Evolutionary conservation across 331 rosid species (phyloP), one percentile per base, ranked within the genome.

Genomic region (Phaseolus coccineus): DNA sequence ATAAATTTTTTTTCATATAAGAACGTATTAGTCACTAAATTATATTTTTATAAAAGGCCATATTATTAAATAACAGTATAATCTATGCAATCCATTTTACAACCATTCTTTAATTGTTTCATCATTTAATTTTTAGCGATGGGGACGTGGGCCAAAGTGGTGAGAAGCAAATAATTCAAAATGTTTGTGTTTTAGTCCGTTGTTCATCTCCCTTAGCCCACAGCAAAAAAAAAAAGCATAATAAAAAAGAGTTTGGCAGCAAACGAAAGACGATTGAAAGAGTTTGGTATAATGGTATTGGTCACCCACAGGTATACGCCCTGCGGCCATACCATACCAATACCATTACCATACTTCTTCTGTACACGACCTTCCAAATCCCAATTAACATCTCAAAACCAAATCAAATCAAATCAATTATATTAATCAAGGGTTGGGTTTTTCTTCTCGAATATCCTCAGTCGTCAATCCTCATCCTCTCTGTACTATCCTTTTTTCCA

Each of bases 151-250:
- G 14, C 69, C 22, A 64, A 33, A 63, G 19, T 59, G 11, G 68
- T 0, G 42, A 61, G 68, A 31, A 2, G 71, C 30, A 19, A 31
- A 62, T 3, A 15, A 31, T 31, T 14, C 0, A 13, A n/a, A 78
- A 44, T 14, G 2, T 6, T 7, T 4, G 31, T 15, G 69, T 71
- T 10, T 56, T 5, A 42, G 79, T 69, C 81, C 75, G 4, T 33
- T 4, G 63, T 80, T 80, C 79, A 47, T 77, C 77, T 76, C 58
- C 80, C 82, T 0, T 55, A 66, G 80, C 77, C 83, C 75, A 72
- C 77, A 72, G 35, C 69, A 65, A 8, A 9, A 0, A 42, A 65
- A 48, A 9, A 0, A 42, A 65, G 37, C 27, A 42, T 13, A 33
- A 68, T 61, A 68, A 68, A 75, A 39, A 24, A 75, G 55, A 50